Evolutionary conservation across 2,329 filamentous ascomycete genomes (phyloP), one percentile per base, ranked within the genome.

Genomic region (Leptographium wingfieldii): DNA sequence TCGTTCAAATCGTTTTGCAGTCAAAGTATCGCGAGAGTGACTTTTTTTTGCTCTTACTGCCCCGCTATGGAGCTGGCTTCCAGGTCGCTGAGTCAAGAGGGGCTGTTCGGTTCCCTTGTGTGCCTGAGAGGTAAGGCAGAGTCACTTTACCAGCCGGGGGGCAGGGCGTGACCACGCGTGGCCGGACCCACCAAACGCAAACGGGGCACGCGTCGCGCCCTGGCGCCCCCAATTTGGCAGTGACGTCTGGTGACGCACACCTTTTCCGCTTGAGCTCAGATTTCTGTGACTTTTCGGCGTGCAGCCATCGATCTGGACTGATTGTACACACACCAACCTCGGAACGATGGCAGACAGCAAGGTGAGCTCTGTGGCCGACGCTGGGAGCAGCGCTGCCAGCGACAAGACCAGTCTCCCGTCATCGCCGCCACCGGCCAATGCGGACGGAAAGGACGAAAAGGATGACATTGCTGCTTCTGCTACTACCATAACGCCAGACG

Each of bases 381-480:
- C 51, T 2, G 61, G 40, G 5, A 57, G 57, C 19, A 60, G 57
- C 57, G 16, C 29, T 11, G 49, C 33, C n/a, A 29, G 19, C 31
- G 54, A 27, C 46, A 62, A 59, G 59, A 60, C 59, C 31, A 63
- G 54, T 10, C 61, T 61, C 0, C 61, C 63, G 12, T 63, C 62
- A 1, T 64, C 63, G 9, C 60, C 62, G 3, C 61, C 62, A n/a
- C 35, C 58, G 5, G 19, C 12, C 12, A 29, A 56, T 29, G 5
- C 14, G 10, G 55, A 53, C 25, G 52, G 22, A 7, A 19, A 29
- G n/a, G 57, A 58, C 5, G 52, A 58, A 22, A n/a, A 22, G 52
- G 1, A 33, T 19, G 16, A 11, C 57, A 0, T 27, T n/a, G 43
- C 16, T n/a, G 43, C 43, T 19, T 5, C 55, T 1, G 35, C 46